Conservation (phyloP, 164 flowering plant genomes). For the Nelumbo lutea region DNA sequence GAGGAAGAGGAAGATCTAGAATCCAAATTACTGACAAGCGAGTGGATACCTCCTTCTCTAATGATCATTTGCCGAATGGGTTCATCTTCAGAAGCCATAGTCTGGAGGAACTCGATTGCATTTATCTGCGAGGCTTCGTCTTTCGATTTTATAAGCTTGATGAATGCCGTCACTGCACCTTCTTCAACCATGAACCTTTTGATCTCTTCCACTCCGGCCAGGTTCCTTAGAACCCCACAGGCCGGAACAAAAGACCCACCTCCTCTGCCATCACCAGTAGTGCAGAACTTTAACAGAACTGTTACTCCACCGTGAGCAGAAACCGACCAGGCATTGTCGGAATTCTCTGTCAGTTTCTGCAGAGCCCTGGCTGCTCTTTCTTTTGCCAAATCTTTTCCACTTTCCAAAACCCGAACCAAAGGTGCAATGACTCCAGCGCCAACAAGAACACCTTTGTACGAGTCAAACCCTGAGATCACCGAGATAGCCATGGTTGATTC, state of each 20-base stretch:
- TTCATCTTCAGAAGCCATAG: slow-evolving; percentile 53
- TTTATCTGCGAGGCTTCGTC: slow-evolving; percentile 50
- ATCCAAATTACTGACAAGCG: slow-evolving; percentile 46
- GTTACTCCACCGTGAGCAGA: slow-evolving; percentile 94
- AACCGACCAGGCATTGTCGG: slow-evolving; percentile 85
- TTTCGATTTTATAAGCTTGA: slow-evolving; percentile 39
- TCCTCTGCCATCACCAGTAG: slow-evolving; percentile 20
- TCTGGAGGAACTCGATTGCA: slow-evolving; percentile 60
- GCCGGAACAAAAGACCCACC: slow-evolving; percentile 42
- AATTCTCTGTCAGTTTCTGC: slow-evolving; percentile 63
- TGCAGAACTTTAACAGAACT: slow-evolving; percentile 54
- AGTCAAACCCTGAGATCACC: slow-evolving; percentile 45
- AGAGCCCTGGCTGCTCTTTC: slow-evolving; percentile 44
- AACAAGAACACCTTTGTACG: slow-evolving; percentile 34
- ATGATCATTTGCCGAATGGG: slow-evolving; percentile 34
- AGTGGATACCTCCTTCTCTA: slow-evolving; percentile 56
- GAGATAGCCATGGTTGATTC: slow-evolving; percentile 40
- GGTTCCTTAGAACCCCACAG: slow-evolving; percentile 72
- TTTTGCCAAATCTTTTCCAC: slow-evolving; percentile 27
- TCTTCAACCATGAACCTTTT: slow-evolving; percentile 79
- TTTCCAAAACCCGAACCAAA: slow-evolving; percentile 60
- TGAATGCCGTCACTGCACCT: slow-evolving; percentile 46
- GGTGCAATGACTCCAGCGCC: slow-evolving; percentile 62
- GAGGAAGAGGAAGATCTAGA: slow-evolving; percentile 36
- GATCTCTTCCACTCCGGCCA: slow-evolving; percentile 81